These are phyloP conservation scores for Tillandsia leiboldiana DNA, from an alignment of 176 grass and related monocot species.

Conservation along the genomic window DNA sequence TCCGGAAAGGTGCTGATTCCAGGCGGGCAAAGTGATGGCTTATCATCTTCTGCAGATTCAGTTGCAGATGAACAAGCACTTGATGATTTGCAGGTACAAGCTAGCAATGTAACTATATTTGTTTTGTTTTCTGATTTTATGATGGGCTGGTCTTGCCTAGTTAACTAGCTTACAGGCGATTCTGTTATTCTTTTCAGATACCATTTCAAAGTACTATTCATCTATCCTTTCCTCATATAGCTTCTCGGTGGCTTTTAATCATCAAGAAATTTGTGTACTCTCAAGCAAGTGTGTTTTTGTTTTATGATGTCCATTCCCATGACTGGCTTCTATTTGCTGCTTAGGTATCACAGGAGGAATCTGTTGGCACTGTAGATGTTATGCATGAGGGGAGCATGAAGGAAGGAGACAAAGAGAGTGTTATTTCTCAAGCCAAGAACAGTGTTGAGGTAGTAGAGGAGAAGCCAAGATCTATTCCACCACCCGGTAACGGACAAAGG, in stretches of 20 bases:
- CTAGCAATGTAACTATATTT: neutral
- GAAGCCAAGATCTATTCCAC: slow-evolving; percentile 32
- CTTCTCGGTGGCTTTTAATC: neutral
- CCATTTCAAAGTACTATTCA: neutral
- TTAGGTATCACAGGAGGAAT: neutral
- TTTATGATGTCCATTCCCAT: neutral
- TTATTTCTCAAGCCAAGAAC: slow-evolving; percentile 10
- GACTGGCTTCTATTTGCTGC: neutral
- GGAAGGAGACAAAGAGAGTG: slow-evolving; percentile 16
- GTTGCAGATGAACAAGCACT: slow-evolving; percentile 18
- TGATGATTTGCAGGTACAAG: slow-evolving; percentile 34
- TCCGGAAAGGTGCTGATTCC: slow-evolving; percentile 50
- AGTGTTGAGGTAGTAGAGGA: slow-evolving; percentile 7
- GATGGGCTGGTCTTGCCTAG: too few relatives aligned
- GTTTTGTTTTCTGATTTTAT: slow-evolving; percentile 18
- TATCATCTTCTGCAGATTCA: slow-evolving; percentile 17
- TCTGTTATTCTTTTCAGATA: neutral
- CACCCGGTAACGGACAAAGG: slow-evolving; percentile 42
- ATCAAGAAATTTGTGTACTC: neutral
- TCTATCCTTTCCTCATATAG: neutral
- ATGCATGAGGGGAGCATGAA: slow-evolving; percentile 12
- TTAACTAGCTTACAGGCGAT: neutral
- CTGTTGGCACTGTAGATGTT: neutral
- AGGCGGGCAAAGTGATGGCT: slow-evolving; percentile 36
- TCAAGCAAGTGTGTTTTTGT: neutral